Conservation (phyloP, 2,329 filamentous ascomycete genomes). For the Colletotrichum sp. region DNA sequence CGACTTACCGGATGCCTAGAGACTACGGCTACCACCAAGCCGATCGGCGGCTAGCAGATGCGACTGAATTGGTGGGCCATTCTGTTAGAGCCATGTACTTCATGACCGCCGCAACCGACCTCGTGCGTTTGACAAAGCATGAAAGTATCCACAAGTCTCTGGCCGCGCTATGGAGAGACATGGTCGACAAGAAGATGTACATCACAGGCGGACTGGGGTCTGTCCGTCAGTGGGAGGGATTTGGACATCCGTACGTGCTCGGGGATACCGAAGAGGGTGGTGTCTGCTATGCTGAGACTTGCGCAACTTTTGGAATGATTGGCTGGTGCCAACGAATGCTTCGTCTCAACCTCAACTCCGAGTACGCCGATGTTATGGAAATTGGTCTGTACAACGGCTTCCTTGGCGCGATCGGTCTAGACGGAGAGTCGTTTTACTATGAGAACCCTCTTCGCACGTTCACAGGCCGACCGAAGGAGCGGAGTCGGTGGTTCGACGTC, state of each 20-base stretch:
- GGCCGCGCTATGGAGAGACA: conserved; percentile 60
- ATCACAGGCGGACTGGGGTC: conserved; percentile 65
- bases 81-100: conserved; percentile 66
- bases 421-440: conserved; percentile 3
- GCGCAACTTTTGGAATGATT: background rate
- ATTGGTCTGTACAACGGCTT: background rate
- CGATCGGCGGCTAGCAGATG: conserved; percentile 57
- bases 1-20: conserved; percentile 44
- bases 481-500: conserved; percentile 1
- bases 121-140: conserved; percentile 39
- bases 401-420: background rate
- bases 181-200: conserved; percentile 67
- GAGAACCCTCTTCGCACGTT: conserved; percentile 1
- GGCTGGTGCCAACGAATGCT: conserved; percentile 5
- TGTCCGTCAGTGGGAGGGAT: background rate
- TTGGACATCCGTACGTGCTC: background rate
- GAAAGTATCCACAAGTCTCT: conserved; percentile 42
- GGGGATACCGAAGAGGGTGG: background rate
- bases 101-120: conserved; percentile 61
- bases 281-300: conserved; percentile 1
- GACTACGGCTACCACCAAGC: conserved; percentile 59
- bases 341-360: background rate
- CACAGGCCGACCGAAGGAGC: background rate
- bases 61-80: conserved; percentile 61
- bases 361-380: conserved; percentile 3